These are phyloP conservation scores for Phytophthora agathidicida DNA, from an alignment of 352 stramenopile genomes.

Conservation along the genomic window DNA sequence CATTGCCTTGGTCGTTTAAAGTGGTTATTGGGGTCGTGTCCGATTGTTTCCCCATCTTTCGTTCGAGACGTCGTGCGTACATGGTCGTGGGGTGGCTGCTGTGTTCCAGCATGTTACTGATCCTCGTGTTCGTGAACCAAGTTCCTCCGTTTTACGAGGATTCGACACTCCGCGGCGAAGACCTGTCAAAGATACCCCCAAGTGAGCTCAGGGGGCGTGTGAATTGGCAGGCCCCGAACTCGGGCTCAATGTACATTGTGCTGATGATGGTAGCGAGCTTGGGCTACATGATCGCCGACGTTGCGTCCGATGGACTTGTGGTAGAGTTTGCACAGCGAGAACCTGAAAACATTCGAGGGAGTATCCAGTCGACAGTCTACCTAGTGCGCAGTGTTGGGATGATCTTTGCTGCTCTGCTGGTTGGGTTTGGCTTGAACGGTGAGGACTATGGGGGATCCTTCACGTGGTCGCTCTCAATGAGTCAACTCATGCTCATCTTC, in stretches of 20 bases:
- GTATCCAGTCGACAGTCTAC: conserved; percentile 45
- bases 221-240: conserved; percentile 34
- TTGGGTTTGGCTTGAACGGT: conserved; percentile 46
- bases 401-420: conserved; percentile 41
- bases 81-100: conserved; percentile 74
- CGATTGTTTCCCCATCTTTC: conserved; percentile 69
- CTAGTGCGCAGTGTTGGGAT: conserved; percentile 39
- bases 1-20: conserved; percentile 70
- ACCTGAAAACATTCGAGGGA: conserved; percentile 44
- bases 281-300: conserved; percentile 46
- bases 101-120: conserved; percentile 56
- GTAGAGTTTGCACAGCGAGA: conserved; percentile 62
- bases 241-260: conserved; percentile 39
- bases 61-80: conserved; percentile 64
- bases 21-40: conserved; percentile 69
- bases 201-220: conserved; percentile 26
- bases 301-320: conserved; percentile 47
- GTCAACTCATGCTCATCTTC: conserved; percentile 46
- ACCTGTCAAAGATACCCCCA: conserved; percentile 49
- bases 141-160: conserved; percentile 65
- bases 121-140: conserved; percentile 48
- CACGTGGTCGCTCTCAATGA: conserved; percentile 38
- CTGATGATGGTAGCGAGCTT: conserved; percentile 46
- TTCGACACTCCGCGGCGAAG: conserved; percentile 42
- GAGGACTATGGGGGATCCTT: conserved; percentile 46